Evolutionary conservation across 306 rosid species (phyloP).

Genomic region (Aeschynomene evenia): DNA sequence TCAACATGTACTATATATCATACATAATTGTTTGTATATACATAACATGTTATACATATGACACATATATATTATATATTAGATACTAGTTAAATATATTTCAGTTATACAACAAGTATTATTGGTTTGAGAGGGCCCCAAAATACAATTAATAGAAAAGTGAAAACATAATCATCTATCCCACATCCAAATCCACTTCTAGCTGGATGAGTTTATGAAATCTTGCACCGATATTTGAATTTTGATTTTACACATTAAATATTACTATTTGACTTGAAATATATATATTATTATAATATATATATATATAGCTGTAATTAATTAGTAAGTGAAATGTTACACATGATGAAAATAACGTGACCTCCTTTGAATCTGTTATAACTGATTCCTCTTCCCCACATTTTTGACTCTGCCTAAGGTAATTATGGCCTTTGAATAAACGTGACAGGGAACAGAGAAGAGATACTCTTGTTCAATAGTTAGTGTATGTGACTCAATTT

Average conservation of each 20-base stretch:
- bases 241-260: conserved; percentile 9
- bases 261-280: conserved; percentile 36
- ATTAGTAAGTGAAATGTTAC: conserved; percentile 18
- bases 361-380: conserved; percentile 21
- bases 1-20: too few species aligned
- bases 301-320: too few species aligned
- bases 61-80: too few species aligned
- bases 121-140: too few species aligned
- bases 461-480: too few species aligned
- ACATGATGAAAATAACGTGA: neutral
- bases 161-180: conserved; percentile 4
- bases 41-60: too few species aligned
- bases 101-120: too few species aligned
- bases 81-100: too few species aligned
- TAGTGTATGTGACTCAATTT: too few species aligned
- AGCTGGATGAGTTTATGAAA: conserved; percentile 8
- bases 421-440: conserved; percentile 20
- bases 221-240: conserved; percentile 29
- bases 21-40: too few species aligned
- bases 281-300: too few species aligned
- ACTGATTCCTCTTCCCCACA: conserved; percentile 20
- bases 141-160: neutral
- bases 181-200: conserved; percentile 22
- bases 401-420: conserved; percentile 30
- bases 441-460: conserved; percentile 15